These are phyloP conservation scores for Myriangium duriaei DNA, from an alignment of 2,329 filamentous ascomycete genomes.

Conservation along the genomic window DNA sequence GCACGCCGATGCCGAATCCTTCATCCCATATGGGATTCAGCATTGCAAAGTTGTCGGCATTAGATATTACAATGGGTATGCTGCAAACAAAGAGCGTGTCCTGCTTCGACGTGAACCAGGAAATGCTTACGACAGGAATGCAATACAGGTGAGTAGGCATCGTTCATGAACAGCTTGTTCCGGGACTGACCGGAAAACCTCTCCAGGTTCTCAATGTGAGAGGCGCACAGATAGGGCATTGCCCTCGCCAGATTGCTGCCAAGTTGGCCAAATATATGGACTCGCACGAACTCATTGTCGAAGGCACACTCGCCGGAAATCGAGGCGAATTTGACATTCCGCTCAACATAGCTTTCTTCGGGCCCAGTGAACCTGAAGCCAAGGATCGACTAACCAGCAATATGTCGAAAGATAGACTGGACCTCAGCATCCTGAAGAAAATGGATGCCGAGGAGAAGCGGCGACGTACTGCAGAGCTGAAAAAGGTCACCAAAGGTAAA, in stretches of 20 bases:
- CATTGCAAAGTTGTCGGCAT: conserved; percentile 48
- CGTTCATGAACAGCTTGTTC: background rate
- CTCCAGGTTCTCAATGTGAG: conserved; percentile 68
- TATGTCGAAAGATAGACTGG: conserved; percentile 53
- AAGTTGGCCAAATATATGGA: conserved; percentile 65
- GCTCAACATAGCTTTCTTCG: conserved; percentile 55
- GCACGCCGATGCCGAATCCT: conserved; percentile 13
- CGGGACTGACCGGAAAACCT: conserved; percentile 51
- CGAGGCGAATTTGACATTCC: conserved; percentile 63
- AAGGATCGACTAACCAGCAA: conserved; percentile 41
- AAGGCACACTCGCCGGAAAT: conserved; percentile 55
- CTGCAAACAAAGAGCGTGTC: conserved; percentile 51
- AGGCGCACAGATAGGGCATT: conserved; percentile 63
- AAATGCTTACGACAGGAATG: conserved; percentile 36
- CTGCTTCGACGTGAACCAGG: conserved; percentile 51
- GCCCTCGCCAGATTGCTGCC: conserved; percentile 53
- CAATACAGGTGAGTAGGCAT: conserved; percentile 24
- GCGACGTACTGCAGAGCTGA: conserved; percentile 17
- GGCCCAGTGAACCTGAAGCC: conserved; percentile 30
- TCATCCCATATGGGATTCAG: conserved; percentile 26
- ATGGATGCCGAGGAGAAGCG: conserved; percentile 26
- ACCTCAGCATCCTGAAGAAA: conserved; percentile 35
- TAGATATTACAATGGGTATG: conserved; percentile 50
- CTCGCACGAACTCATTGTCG: conserved; percentile 45
- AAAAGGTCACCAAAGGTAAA: conserved; percentile 12